A percentile compares a stretch with the other conserved stretches of the same genome.
Evolutionary conservation across 306 rosid genomes (phyloP).

Genomic region (Prunus mume): DNA sequence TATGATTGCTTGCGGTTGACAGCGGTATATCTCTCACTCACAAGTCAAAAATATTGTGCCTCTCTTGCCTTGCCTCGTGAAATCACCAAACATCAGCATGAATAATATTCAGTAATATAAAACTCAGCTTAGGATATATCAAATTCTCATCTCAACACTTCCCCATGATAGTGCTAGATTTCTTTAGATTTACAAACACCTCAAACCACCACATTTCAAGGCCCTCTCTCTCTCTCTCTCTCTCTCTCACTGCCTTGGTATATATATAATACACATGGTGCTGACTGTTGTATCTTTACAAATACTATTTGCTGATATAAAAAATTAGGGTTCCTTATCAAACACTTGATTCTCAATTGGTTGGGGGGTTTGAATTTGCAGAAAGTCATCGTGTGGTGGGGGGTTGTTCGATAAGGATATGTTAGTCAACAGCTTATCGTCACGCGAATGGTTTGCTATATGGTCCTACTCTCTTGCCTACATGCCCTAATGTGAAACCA

Average conservation of each 20-base stretch:
- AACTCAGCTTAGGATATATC: constrained; percentile 16
- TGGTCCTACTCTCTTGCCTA: constrained; percentile 1
- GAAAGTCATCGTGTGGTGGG: constrained; percentile 31
- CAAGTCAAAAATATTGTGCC: constrained; percentile 1
- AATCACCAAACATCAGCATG: constrained; percentile 13
- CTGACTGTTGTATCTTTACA: constrained; percentile 47
- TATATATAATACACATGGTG: constrained; percentile 36
- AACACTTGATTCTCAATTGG: constrained; percentile 31
- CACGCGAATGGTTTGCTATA: constrained; percentile 21
- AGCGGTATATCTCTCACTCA: not conserved
- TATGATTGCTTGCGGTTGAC: not conserved
- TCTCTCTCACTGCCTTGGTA: not conserved
- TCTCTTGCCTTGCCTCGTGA: not conserved
- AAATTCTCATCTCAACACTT: constrained; percentile 52
- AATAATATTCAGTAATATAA: not conserved
- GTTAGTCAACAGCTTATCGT: constrained; percentile 40
- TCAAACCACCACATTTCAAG: constrained; percentile 42
- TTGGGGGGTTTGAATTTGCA: constrained; percentile 18
- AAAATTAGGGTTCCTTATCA: constrained; percentile 31
- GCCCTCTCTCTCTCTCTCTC: constrained; percentile 25
- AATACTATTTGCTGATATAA: constrained; percentile 6
- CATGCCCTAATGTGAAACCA: not conserved
- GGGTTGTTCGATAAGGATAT: constrained; percentile 34
- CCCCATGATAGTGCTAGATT: constrained; percentile 50
- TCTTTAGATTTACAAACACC: constrained; percentile 21